A percentile compares a stretch with the other conserved stretches of the same genome.
Conservation (phyloP, 139 green algal genomes). For the Microglena sp. region DNA sequence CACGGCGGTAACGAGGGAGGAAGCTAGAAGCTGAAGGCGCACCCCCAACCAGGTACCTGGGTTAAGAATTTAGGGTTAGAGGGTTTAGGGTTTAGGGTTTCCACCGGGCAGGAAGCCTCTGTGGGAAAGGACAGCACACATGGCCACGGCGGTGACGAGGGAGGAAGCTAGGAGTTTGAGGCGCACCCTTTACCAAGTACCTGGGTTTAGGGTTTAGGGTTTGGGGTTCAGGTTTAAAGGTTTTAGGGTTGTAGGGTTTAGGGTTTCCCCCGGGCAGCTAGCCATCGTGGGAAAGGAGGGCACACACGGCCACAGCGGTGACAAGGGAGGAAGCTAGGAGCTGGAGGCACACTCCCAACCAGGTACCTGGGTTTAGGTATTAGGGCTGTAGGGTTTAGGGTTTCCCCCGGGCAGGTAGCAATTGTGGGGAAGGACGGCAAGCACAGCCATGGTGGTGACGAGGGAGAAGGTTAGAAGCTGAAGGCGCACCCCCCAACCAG, state of each 20-base stretch:
- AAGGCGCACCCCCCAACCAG: constrained; percentile 53
- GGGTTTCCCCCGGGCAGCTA: too few relatives aligned
- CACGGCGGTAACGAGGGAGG: constrained; percentile 48
- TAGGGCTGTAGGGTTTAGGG: too few relatives aligned
- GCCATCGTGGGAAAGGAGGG: constrained; percentile 14
- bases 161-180: constrained; percentile 70
- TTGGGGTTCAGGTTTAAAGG: too few relatives aligned
- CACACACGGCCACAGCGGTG: constrained; percentile 38
- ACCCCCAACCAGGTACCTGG: constrained; percentile 76
- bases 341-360: constrained; percentile 72
- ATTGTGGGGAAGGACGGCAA: constrained; percentile 28
- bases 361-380: too few relatives aligned
- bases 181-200: too few relatives aligned
- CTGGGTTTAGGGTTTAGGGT: too few relatives aligned
- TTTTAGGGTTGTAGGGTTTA: too few relatives aligned
- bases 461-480: constrained; percentile 67
- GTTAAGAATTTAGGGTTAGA: too few relatives aligned
- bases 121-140: constrained; percentile 29
- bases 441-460: constrained; percentile 37
- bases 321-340: constrained; percentile 61
- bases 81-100: too few relatives aligned
- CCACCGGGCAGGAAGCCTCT: not conserved
- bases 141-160: constrained; percentile 46
- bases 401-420: not conserved
- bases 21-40: constrained; percentile 72